phyloP scores from a whole-genome alignment of 1,284 basidiomycete genomes.

The Calocybe gambosa region DNA sequence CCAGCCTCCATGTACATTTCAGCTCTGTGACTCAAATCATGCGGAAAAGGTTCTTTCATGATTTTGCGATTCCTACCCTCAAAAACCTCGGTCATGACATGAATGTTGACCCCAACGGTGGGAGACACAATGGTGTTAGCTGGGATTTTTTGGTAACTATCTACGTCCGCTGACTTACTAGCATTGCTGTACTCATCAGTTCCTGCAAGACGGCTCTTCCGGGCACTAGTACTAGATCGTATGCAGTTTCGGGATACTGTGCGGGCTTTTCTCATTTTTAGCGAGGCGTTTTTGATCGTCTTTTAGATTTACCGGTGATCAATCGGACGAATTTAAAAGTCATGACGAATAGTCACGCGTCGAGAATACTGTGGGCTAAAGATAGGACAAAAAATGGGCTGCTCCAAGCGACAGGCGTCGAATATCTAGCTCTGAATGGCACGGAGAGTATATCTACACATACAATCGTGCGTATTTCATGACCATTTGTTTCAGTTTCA shows the following conservation, averaged over 20 bases:
- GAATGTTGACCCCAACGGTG: conserved; percentile 13
- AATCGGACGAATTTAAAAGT: conserved; percentile 11
- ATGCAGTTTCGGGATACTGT: conserved; percentile 15
- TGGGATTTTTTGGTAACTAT: conserved; percentile 11
- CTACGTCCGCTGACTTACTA: neutral
- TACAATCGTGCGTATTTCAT: neutral
- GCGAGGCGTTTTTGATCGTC: neutral
- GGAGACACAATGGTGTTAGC: conserved; percentile 10
- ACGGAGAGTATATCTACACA: neutral
- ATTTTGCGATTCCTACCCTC: conserved; percentile 13
- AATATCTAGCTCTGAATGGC: conserved; percentile 7
- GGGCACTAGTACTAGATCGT: conserved; percentile 12
- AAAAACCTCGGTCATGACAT: conserved; percentile 7
- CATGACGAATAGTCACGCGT: conserved; percentile 9
- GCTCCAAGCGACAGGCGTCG: conserved; percentile 7
- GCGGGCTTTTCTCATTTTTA: neutral
- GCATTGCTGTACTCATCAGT: neutral
- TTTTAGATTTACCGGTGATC: conserved; percentile 8
- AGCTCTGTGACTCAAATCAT: neutral
- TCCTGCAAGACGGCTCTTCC: conserved; percentile 8
- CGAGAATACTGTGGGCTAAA: conserved; percentile 8
- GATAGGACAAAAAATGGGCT: conserved; percentile 3
- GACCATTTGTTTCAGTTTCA: neutral
- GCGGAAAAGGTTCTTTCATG: conserved; percentile 5
- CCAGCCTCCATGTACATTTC: neutral